Evolutionary conservation across 257 asterid genomes (phyloP).

Genomic region (Cruciata laevipes): DNA sequence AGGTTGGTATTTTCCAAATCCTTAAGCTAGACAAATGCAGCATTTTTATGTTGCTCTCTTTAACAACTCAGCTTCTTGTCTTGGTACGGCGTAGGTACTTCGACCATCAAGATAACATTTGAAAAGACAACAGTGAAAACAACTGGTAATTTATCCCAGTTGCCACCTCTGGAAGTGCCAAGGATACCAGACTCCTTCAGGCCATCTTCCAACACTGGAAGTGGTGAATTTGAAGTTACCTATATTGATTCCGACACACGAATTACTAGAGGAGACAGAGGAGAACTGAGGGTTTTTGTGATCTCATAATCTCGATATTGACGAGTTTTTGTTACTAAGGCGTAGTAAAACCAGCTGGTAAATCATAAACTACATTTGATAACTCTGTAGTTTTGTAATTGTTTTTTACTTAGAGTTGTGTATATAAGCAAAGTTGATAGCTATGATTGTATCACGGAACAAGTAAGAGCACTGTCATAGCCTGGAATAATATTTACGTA

Average conservation of each 20-base stretch:
- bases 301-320: slow-evolving; percentile 31
- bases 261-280: slow-evolving; percentile 73
- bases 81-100: slow-evolving; percentile 34
- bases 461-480: not conserved
- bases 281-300: slow-evolving; percentile 84
- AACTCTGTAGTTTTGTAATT: not conserved
- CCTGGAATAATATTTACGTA: not conserved
- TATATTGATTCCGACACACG: slow-evolving; percentile 71
- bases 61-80: slow-evolving; percentile 10
- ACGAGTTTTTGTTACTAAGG: not conserved
- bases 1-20: slow-evolving; percentile 34
- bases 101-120: slow-evolving; percentile 57
- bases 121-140: slow-evolving; percentile 88
- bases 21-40: not conserved
- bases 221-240: slow-evolving; percentile 83
- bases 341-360: not conserved
- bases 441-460: not conserved
- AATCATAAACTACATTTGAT: not conserved
- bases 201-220: slow-evolving; percentile 62
- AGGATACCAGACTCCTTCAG: slow-evolving; percentile 65
- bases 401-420: not conserved
- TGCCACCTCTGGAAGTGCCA: slow-evolving; percentile 81
- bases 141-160: slow-evolving; percentile 66
- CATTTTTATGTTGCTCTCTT: not conserved
- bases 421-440: not conserved